These are phyloP conservation scores for Aspergillus eucalypticola DNA, from an alignment of 2,329 filamentous ascomycete genomes.

Conservation along the genomic window DNA sequence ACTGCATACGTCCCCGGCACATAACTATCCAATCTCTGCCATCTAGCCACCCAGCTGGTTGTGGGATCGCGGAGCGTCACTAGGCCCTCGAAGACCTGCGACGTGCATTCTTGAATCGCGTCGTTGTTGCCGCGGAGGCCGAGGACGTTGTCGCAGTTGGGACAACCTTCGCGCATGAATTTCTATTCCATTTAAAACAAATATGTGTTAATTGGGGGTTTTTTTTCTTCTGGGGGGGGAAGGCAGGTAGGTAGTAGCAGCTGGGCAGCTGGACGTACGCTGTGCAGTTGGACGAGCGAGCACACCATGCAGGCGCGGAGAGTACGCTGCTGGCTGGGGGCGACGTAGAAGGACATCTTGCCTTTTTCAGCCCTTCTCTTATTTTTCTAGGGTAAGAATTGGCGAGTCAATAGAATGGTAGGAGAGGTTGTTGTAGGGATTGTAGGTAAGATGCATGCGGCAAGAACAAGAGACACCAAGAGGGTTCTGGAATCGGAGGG, in stretches of 20 bases:
- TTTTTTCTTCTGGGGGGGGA: background rate
- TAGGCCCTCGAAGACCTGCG: conserved; percentile 90
- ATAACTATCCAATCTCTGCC: conserved; percentile 88
- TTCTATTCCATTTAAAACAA: conserved; percentile 30
- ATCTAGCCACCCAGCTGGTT: conserved; percentile 92
- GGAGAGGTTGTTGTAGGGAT: background rate
- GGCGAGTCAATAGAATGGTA: background rate
- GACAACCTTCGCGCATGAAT: conserved; percentile 85
- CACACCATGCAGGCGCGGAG: conserved; percentile 98
- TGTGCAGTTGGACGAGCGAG: conserved; percentile 83
- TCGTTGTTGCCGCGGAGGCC: conserved; percentile 77
- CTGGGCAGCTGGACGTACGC: conserved; percentile 46
- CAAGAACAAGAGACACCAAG: conserved; percentile 9
- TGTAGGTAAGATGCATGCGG: background rate
- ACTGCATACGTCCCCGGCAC: conserved; percentile 88
- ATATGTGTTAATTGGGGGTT: too few relatives aligned
- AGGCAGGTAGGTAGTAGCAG: too few relatives aligned
- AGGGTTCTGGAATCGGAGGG: conserved; percentile 27
- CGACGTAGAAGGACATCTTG: conserved; percentile 63
- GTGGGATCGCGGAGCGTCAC: conserved; percentile 81
- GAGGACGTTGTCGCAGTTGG: conserved; percentile 94
- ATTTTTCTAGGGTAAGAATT: background rate
- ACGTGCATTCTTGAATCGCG: conserved; percentile 87
- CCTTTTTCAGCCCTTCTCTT: too few relatives aligned
- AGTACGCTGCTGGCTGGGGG: conserved; percentile 75